phyloP scores from a whole-genome alignment of 371 early-diverging fungal genomes.

The Mucor indicus region DNA sequence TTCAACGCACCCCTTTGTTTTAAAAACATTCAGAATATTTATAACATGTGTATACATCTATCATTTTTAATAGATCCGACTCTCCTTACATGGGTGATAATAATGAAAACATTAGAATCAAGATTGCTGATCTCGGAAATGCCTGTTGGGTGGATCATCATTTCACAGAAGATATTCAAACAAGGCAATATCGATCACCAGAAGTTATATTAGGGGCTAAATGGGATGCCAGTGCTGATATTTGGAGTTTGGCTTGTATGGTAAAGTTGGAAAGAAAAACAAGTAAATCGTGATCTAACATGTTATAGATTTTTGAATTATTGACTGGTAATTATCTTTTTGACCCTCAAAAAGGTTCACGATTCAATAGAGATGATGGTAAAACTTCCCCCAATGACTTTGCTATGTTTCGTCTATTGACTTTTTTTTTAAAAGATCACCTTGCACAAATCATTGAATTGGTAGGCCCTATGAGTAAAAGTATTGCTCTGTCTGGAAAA shows the following conservation, averaged over 20 bases:
- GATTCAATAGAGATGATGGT: conserved; percentile 92
- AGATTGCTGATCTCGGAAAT: conserved; percentile 97
- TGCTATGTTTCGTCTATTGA: too few species aligned
- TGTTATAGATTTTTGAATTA: conserved; percentile 70
- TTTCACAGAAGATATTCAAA: conserved; percentile 96
- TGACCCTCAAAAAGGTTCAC: conserved; percentile 83
- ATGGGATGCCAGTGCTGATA: conserved; percentile 92
- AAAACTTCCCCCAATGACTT: too few species aligned
- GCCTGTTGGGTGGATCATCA: conserved; percentile 96
- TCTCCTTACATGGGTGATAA: conserved; percentile 2
- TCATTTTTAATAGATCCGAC: conserved; percentile 1
- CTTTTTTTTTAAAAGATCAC: conserved; percentile 66
- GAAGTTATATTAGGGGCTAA: conserved; percentile 95
- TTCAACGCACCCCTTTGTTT: too few species aligned
- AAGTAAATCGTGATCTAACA: background rate
- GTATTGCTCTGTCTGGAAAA: conserved; percentile 71
- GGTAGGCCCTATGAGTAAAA: conserved; percentile 78
- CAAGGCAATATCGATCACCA: conserved; percentile 97
- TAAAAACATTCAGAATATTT: background rate
- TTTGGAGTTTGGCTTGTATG: conserved; percentile 98
- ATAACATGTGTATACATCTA: background rate
- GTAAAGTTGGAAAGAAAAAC: conserved; percentile 27
- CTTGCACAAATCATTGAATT: conserved; percentile 95
- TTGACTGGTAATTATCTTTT: conserved; percentile 94
- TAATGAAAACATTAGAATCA: conserved; percentile 63